Conservation (phyloP, 2,329 filamentous ascomycete species). For the Leptographium wingfieldii region DNA sequence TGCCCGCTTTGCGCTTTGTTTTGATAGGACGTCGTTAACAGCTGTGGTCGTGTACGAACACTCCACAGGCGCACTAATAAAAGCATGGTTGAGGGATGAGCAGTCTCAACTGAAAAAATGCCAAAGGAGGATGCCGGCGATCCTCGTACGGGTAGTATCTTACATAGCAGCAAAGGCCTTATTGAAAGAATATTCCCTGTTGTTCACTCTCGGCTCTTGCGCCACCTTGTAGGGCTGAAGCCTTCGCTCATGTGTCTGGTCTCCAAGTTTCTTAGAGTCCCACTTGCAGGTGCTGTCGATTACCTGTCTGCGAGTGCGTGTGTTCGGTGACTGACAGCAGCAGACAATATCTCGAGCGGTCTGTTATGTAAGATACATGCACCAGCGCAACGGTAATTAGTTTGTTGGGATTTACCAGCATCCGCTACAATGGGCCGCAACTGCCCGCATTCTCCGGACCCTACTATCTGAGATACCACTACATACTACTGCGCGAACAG, state of each 20-base stretch:
- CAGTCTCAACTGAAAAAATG: background rate
- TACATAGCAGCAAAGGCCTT: background rate
- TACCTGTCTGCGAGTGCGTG: too few species aligned
- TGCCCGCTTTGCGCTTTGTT: background rate
- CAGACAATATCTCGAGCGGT: background rate
- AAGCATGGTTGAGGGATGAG: background rate
- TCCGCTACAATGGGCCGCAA: too few species aligned
- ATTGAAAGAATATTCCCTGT: too few species aligned
- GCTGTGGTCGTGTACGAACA: background rate
- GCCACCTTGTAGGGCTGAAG: slow-evolving; percentile 6
- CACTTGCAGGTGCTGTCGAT: background rate
- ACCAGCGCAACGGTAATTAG: too few species aligned
- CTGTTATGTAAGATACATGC: background rate
- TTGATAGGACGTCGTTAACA: background rate
- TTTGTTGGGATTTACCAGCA: too few species aligned
- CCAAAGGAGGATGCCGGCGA: background rate
- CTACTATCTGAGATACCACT: too few species aligned
- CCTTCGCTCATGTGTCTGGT: background rate
- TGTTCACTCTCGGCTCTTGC: background rate
- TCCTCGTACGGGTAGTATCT: background rate
- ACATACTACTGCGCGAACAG: too few species aligned
- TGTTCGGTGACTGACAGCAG: background rate
- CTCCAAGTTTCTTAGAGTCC: background rate
- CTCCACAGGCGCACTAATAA: background rate
- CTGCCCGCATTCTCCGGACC: background rate